These are phyloP conservation scores for Colletotrichum viniferum DNA, from an alignment of 2,329 filamentous ascomycete genomes.

Conservation along the genomic window DNA sequence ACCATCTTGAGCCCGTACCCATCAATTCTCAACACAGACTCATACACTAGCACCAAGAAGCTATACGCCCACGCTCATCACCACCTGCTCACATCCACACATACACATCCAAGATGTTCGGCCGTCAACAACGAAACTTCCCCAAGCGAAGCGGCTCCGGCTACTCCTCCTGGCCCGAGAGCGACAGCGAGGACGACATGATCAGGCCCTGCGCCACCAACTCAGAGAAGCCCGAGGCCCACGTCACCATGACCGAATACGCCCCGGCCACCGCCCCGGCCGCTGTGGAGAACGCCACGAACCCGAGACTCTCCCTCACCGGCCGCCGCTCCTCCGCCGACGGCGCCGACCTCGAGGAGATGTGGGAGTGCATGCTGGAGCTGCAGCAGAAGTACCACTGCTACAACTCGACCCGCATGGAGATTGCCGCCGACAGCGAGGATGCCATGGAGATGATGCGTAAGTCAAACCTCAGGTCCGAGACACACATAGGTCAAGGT, in stretches of 20 bases:
- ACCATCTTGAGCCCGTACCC: background rate
- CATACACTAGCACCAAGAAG: background rate
- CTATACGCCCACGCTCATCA: background rate
- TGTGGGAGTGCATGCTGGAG: constrained; percentile 23
- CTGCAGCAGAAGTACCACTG: constrained; percentile 23
- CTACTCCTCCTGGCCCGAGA: constrained; percentile 16
- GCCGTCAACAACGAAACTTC: constrained; percentile 1
- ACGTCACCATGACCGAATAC: constrained; percentile 18
- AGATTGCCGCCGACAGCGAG: constrained; percentile 21
- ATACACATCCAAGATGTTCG: constrained; percentile 7
- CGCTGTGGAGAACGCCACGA: background rate
- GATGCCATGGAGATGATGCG: constrained; percentile 22
- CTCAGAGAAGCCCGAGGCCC: constrained; percentile 13
- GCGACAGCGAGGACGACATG: constrained; percentile 21
- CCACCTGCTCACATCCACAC: background rate
- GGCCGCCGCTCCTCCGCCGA: constrained; percentile 15
- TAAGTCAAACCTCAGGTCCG: background rate
- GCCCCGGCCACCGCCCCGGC: background rate
- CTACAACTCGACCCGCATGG: constrained; percentile 24
- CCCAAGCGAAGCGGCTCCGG: constrained; percentile 14
- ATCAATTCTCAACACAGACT: background rate
- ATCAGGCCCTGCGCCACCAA: constrained; percentile 14
- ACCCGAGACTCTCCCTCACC: background rate
- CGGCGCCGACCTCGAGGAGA: constrained; percentile 11
- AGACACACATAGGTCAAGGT: too few species aligned